Percentiles rank a stretch among this genome's conserved stretches.
These are phyloP conservation scores for Neurospora pannonica DNA, from an alignment of 495 filamentous ascomycete genomes.

Conservation along the genomic window DNA sequence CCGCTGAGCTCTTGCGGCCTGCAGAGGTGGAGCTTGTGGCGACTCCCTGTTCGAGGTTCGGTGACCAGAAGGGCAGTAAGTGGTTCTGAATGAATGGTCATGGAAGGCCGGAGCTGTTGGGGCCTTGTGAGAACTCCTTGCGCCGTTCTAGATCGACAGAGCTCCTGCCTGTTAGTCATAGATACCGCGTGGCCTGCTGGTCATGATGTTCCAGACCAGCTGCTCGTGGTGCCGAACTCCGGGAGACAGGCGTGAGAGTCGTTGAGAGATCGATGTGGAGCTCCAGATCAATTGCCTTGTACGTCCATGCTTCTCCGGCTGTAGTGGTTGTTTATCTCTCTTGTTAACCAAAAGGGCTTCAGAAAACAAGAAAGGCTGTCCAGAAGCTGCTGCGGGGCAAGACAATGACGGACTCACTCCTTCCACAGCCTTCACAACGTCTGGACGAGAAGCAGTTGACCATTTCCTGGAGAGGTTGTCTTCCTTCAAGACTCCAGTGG, in stretches of 20 bases:
- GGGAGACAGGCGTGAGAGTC: neutral
- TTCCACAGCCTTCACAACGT: no score
- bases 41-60: neutral
- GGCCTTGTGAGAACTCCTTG: neutral
- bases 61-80: neutral
- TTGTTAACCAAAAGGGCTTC: neutral
- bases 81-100: neutral
- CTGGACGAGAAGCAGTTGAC: no score
- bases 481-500: neutral
- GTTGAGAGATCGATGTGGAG: neutral
- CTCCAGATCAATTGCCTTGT: neutral
- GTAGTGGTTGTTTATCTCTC: neutral
- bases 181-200: neutral
- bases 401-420: no score
- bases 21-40: neutral
- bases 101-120: neutral
- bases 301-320: neutral
- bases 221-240: neutral
- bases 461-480: neutral
- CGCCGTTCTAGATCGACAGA: neutral
- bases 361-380: no score
- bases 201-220: neutral
- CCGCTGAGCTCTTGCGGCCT: neutral
- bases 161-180: neutral
- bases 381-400: no score